Evolutionary conservation across 2,329 filamentous ascomycete genomes (phyloP).

Genomic region (Diaporthe caulivora): DNA sequence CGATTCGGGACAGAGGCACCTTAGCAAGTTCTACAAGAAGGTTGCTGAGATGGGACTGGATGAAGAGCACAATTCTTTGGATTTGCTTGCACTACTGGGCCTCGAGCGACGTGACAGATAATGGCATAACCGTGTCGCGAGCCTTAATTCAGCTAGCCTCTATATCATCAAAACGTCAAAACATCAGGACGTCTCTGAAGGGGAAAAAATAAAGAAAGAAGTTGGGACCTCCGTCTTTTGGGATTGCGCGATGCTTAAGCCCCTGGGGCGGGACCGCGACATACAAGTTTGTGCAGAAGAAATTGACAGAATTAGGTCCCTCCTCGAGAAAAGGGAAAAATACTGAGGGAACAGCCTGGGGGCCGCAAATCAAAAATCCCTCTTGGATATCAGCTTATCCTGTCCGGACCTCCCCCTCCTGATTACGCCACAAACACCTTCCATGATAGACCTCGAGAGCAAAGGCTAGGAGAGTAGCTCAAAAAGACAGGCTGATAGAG

Average conservation of each 20-base stretch:
- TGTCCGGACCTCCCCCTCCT: conserved; percentile 29
- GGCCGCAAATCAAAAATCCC: conserved; percentile 32
- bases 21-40: conserved; percentile 87
- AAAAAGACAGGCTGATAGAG: neutral
- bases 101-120: conserved; percentile 48
- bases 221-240: conserved; percentile 7
- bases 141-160: conserved; percentile 15
- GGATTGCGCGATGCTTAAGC: neutral
- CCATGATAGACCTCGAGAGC: conserved; percentile 17
- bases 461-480: conserved; percentile 10
- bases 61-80: conserved; percentile 61
- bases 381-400: conserved; percentile 35
- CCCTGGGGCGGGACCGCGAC: conserved; percentile 9
- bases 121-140: neutral
- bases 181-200: neutral
- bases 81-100: conserved; percentile 65
- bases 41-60: conserved; percentile 77
- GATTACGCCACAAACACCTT: conserved; percentile 39
- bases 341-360: neutral
- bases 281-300: conserved; percentile 15
- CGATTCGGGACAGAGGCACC: conserved; percentile 83
- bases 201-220: neutral
- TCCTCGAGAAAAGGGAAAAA: neutral
- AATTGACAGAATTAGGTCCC: conserved; percentile 14
- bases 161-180: conserved; percentile 22